These are phyloP conservation scores for Mucor indicus DNA, from an alignment of 371 early-diverging fungal species.

Conservation along the genomic window DNA sequence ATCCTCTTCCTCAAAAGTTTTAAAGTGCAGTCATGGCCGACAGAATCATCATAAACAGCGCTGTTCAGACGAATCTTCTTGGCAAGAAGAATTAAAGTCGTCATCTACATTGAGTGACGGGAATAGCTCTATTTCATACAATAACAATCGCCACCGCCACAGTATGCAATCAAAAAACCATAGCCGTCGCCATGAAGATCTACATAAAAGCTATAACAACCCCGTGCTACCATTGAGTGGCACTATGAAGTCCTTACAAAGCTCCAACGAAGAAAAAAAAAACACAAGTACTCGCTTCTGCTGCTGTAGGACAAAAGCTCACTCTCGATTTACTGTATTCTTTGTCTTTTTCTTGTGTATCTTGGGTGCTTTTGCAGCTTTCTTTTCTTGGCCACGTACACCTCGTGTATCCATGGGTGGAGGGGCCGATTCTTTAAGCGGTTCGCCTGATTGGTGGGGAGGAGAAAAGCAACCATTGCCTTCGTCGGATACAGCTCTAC, in stretches of 20 bases:
- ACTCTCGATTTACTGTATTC: constrained; percentile 15
- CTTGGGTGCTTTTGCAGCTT: constrained; percentile 19
- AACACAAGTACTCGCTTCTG: background rate
- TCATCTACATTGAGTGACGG: no score
- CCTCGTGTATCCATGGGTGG: constrained; percentile 13
- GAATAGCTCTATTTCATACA: no score
- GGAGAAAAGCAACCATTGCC: constrained; percentile 22
- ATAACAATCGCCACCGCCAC: no score
- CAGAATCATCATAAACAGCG: background rate
- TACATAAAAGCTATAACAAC: no score
- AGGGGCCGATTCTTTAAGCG: constrained; percentile 13
- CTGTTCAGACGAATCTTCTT: background rate
- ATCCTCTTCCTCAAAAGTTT: no score
- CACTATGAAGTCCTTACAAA: constrained; percentile 1
- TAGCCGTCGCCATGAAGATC: no score
- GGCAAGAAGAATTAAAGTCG: constrained; percentile 7
- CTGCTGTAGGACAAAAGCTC: background rate
- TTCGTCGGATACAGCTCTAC: constrained; percentile 12
- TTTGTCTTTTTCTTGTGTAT: constrained; percentile 9
- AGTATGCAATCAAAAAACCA: no score
- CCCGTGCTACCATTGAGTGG: constrained; percentile 4
- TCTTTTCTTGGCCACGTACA: constrained; percentile 24
- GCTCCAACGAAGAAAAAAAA: background rate
- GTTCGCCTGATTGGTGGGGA: constrained; percentile 19
- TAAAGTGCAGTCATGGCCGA: no score